A percentile compares a stretch with the other conserved stretches of the same genome.
Conservation (phyloP, 2,329 filamentous ascomycete genomes). For the Ophiocordyceps robertsii region DNA sequence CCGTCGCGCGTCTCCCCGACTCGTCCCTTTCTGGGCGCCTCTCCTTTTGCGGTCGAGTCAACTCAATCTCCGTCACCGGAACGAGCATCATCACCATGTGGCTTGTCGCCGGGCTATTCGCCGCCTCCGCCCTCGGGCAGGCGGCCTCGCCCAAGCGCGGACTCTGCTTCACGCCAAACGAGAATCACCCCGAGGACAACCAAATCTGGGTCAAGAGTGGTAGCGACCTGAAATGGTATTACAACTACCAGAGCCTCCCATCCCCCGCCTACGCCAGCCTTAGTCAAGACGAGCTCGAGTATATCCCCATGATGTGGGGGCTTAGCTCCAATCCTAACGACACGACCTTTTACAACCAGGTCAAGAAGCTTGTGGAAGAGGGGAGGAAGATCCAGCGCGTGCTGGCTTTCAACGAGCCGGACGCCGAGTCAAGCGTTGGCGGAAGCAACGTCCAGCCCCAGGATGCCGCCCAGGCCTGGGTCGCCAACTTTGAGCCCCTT, state of each 20-base stretch:
- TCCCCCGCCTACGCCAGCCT: conserved; percentile 34
- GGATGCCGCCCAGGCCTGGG: conserved; percentile 55
- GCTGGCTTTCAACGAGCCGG: conserved; percentile 71
- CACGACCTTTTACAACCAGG: conserved; percentile 46
- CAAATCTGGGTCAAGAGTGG: conserved; percentile 44
- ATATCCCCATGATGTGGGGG: conserved; percentile 74
- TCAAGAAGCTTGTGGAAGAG: conserved; percentile 37
- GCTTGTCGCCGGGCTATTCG: conserved; percentile 4
- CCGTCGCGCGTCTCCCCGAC: too few relatives aligned
- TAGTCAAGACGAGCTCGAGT: conserved; percentile 47
- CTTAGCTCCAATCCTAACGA: conserved; percentile 31
- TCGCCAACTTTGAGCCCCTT: conserved; percentile 57
- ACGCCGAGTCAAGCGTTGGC: conserved; percentile 39
- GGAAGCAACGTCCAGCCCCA: conserved; percentile 49
- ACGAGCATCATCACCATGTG: not conserved
- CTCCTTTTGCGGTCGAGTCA: not conserved
- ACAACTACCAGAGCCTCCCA: conserved; percentile 57
- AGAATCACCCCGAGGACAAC: conserved; percentile 45
- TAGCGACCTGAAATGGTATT: conserved; percentile 67
- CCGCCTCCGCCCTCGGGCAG: conserved; percentile 9
- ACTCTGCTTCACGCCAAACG: conserved; percentile 52
- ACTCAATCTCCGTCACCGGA: not conserved
- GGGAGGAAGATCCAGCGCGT: conserved; percentile 51
- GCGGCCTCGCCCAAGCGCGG: conserved; percentile 47
- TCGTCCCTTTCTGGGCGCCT: not conserved